phyloP scores from a whole-genome alignment of 2,329 filamentous ascomycete species.

The Akanthomyces lecanii region DNA sequence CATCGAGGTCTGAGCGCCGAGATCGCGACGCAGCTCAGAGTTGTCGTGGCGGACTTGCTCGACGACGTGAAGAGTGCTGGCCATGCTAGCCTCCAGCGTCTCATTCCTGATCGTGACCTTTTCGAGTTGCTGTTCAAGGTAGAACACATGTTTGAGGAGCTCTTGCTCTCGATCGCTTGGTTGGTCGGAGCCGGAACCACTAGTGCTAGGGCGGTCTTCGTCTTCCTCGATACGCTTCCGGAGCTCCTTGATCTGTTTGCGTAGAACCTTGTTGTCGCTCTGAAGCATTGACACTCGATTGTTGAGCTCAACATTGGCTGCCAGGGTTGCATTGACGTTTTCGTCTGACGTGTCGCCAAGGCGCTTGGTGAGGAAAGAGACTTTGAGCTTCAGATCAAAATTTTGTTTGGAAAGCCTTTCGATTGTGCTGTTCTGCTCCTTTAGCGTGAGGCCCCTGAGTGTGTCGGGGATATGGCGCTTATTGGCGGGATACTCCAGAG shows the following conservation, averaged over 20 bases:
- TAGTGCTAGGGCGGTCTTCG: constrained; percentile 58
- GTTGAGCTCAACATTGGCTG: constrained; percentile 92
- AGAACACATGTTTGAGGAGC: no score
- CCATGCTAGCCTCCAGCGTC: no score
- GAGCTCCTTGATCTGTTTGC: constrained; percentile 77
- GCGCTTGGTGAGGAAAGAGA: constrained; percentile 93
- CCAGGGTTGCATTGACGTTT: constrained; percentile 95
- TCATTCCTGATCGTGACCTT: no score
- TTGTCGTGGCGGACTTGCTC: constrained; percentile 88
- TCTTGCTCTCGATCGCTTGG: constrained; percentile 33
- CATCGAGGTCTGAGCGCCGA: constrained; percentile 96
- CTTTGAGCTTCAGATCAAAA: constrained; percentile 94
- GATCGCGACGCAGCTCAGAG: constrained; percentile 83
- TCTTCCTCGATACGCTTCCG: constrained; percentile 73
- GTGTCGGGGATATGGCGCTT: no score
- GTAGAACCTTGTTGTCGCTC: constrained; percentile 82
- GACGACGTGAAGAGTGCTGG: constrained; percentile 64
- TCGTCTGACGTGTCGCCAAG: constrained; percentile 92
- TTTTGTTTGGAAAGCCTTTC: constrained; percentile 97
- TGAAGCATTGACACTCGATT: constrained; percentile 84
- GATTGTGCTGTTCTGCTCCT: constrained; percentile 96
- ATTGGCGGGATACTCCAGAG: constrained; percentile 50
- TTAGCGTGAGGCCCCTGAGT: constrained; percentile 72
- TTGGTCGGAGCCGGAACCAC: constrained; percentile 57
- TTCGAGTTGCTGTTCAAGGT: no score